phyloP scores from a whole-genome alignment of 345 rosid genomes.

The Arabis alpina region DNA sequence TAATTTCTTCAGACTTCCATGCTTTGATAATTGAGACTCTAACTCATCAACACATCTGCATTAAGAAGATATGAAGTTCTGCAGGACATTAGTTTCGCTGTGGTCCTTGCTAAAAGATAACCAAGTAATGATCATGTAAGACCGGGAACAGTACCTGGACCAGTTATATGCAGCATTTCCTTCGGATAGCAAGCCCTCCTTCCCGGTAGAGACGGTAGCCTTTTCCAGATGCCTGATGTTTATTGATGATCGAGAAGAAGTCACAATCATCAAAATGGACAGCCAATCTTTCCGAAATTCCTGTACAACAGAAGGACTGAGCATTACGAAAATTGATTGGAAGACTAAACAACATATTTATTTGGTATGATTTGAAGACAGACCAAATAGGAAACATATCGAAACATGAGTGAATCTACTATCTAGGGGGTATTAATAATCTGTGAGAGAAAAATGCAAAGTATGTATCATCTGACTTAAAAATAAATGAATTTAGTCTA shows the following conservation, averaged over 20 bases:
- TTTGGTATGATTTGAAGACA: slow-evolving; percentile 14
- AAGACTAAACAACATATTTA: slow-evolving; percentile 2
- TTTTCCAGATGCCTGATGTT: slow-evolving; percentile 97
- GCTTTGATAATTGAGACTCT: slow-evolving; percentile 89
- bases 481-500: slow-evolving; percentile 11
- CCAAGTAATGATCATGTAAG: slow-evolving; percentile 14
- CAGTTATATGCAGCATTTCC: slow-evolving; percentile 98
- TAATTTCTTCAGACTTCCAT: slow-evolving; percentile 90
- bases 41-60: slow-evolving; percentile 96
- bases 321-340: slow-evolving; percentile 28
- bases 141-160: slow-evolving; percentile 71
- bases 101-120: slow-evolving; percentile 27
- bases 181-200: slow-evolving; percentile 97
- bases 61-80: slow-evolving; percentile 24
- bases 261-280: slow-evolving; percentile 92
- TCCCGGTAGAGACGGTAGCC: slow-evolving; percentile 98
- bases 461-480: slow-evolving; percentile 14
- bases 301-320: slow-evolving; percentile 54
- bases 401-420: slow-evolving; percentile 23
- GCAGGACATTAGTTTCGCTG: slow-evolving; percentile 11
- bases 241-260: slow-evolving; percentile 93
- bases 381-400: slow-evolving; percentile 16
- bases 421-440: slow-evolving; percentile 14
- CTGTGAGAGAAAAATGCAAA: slow-evolving; percentile 15
- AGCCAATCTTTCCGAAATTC: slow-evolving; percentile 97